phyloP scores from a whole-genome alignment of 1,284 basidiomycete genomes.

The Puccinia horiana region DNA sequence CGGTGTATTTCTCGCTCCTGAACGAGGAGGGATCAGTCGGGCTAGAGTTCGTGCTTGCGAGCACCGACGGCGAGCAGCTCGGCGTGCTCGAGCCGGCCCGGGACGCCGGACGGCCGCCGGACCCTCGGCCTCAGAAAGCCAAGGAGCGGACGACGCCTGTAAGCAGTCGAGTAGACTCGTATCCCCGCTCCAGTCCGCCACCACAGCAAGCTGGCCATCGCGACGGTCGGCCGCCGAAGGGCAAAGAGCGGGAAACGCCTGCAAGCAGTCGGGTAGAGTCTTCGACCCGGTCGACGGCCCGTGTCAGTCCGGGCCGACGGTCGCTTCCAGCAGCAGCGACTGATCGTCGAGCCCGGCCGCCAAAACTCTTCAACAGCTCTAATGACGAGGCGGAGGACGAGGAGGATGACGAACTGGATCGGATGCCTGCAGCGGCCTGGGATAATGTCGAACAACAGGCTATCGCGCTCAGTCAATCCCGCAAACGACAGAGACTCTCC shows the following conservation, averaged over 20 bases:
- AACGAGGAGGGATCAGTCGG: constrained; percentile 15
- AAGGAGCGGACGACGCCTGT: background rate
- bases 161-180: no score
- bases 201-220: background rate
- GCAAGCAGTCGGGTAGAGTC: background rate
- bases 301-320: background rate
- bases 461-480: constrained; percentile 24
- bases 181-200: background rate
- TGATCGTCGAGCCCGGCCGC: background rate
- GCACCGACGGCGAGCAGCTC: constrained; percentile 31
- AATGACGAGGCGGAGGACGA: background rate
- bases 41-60: constrained; percentile 41
- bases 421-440: constrained; percentile 6
- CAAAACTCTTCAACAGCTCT: background rate
- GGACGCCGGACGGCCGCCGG: background rate
- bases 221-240: background rate
- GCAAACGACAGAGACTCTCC: constrained; percentile 6
- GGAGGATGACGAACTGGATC: constrained; percentile 26
- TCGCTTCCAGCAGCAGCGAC: background rate
- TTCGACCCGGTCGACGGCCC: background rate
- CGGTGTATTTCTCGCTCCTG: constrained; percentile 42
- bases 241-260: background rate
- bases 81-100: background rate
- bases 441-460: constrained; percentile 35
- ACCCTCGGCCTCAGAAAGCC: background rate